phyloP scores from a whole-genome alignment of 1,139 yeast species.

The Saccharomyces hybrid region DNA sequence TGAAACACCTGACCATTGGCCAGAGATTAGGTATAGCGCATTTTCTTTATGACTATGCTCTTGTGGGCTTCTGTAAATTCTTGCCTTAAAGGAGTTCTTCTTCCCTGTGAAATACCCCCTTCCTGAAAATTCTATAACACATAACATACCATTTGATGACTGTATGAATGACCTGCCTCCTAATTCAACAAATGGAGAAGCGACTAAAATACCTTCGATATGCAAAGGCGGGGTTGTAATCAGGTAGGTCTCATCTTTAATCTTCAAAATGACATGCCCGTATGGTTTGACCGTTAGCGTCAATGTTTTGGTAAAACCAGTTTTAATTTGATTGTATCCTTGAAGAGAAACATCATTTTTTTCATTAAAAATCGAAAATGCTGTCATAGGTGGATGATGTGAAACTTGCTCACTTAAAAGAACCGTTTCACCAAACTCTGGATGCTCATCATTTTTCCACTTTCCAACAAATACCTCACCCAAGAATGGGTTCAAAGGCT shows the following conservation, averaged over 20 bases:
- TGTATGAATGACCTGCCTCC: conserved; percentile 82
- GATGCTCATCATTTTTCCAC: conserved; percentile 52
- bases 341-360: conserved; percentile 59
- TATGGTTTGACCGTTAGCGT: conserved; percentile 72
- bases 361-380: conserved; percentile 69
- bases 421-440: conserved; percentile 59
- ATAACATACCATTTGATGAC: conserved; percentile 66
- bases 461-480: conserved; percentile 90
- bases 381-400: conserved; percentile 95
- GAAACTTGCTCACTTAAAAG: conserved; percentile 85
- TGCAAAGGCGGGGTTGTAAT: conserved; percentile 93
- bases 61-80: conserved; percentile 51
- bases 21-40: conserved; percentile 68
- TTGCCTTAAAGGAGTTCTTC: conserved; percentile 84
- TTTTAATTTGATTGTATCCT: conserved; percentile 85
- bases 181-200: conserved; percentile 82
- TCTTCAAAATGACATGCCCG: conserved; percentile 77
- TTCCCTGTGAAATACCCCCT: conserved; percentile 96
- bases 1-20: conserved; percentile 88
- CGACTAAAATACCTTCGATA: conserved; percentile 84
- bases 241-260: conserved; percentile 60
- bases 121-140: conserved; percentile 76
- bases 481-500: conserved; percentile 88
- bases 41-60: conserved; percentile 45
- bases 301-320: conserved; percentile 62